These are phyloP conservation scores for Pelargonium cotyledonis DNA, from an alignment of 441 rosid genomes.

Conservation along the genomic window DNA sequence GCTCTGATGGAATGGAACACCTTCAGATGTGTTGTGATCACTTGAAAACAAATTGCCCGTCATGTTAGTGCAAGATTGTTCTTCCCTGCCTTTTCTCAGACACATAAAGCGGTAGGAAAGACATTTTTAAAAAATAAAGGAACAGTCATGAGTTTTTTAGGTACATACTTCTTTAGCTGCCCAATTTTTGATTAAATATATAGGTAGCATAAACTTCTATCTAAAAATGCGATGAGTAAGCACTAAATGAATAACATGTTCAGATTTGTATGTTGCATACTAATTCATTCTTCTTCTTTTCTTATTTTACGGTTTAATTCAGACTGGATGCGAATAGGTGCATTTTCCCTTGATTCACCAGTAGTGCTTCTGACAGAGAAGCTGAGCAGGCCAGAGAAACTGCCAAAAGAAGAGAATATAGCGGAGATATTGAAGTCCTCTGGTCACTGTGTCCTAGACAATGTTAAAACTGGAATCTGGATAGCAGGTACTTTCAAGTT, in stretches of 20 bases:
- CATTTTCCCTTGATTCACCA: constrained; percentile 62
- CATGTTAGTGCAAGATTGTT: no score
- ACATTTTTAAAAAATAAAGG: background rate
- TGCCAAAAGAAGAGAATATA: constrained; percentile 36
- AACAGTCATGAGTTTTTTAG: background rate
- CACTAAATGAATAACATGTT: no score
- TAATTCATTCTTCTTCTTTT: background rate
- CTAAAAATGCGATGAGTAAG: no score
- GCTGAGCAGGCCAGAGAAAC: constrained; percentile 35
- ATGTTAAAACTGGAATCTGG: constrained; percentile 87
- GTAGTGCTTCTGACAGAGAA: constrained; percentile 57
- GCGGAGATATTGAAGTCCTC: constrained; percentile 39
- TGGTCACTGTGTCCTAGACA: constrained; percentile 46
- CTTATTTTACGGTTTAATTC: constrained; percentile 19
- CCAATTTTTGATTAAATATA: background rate
- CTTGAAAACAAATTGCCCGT: no score
- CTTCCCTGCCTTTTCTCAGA: background rate
- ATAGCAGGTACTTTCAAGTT: constrained; percentile 56
- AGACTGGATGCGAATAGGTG: constrained; percentile 97
- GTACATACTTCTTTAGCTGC: background rate
- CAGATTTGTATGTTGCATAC: background rate
- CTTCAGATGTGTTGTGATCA: no score
- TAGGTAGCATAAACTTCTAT: background rate
- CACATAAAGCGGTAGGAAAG: background rate
- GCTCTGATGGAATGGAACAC: no score